phyloP scores from a whole-genome alignment of 202 grass and related monocot species.

The Zizania palustris region DNA sequence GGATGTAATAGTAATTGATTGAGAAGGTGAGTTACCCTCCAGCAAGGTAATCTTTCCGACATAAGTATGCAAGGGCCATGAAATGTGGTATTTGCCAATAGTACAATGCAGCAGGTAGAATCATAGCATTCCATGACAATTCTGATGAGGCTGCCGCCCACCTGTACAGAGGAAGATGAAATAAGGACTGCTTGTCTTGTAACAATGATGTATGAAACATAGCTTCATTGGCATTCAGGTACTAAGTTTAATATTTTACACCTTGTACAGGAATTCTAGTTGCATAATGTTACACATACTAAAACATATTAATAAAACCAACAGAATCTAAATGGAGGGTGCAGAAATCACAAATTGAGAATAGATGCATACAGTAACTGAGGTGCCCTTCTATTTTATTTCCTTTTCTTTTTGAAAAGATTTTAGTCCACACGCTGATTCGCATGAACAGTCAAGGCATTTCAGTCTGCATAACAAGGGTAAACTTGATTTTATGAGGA shows the following conservation, averaged over 20 bases:
- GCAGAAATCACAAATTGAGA: background rate
- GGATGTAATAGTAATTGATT: background rate
- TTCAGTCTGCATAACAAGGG: background rate
- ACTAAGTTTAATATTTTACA: conserved; percentile 28
- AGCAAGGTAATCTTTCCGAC: conserved; percentile 81
- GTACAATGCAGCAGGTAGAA: conserved; percentile 88
- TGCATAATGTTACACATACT: conserved; percentile 20
- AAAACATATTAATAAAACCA: background rate
- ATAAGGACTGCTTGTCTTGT: background rate
- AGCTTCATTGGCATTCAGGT: background rate
- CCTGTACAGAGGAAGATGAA: conserved; percentile 45
- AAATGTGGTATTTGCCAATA: conserved; percentile 97
- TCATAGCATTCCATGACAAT: conserved; percentile 71
- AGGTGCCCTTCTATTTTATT: background rate
- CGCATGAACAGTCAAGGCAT: background rate
- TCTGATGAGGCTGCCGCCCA: conserved; percentile 84
- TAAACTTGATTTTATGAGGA: conserved; percentile 13
- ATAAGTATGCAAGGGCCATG: conserved; percentile 94
- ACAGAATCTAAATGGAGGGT: conserved; percentile 13
- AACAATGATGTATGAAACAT: background rate
- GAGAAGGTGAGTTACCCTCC: conserved; percentile 67
- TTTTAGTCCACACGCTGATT: background rate
- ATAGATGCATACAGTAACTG: background rate
- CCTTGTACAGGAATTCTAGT: conserved; percentile 5
- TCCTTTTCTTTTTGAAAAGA: background rate